A percentile compares a stretch with the other conserved stretches of the same genome.
phyloP scores from a whole-genome alignment of 768 basidiomycete genomes.

The Gelatoporia subvermispora region DNA sequence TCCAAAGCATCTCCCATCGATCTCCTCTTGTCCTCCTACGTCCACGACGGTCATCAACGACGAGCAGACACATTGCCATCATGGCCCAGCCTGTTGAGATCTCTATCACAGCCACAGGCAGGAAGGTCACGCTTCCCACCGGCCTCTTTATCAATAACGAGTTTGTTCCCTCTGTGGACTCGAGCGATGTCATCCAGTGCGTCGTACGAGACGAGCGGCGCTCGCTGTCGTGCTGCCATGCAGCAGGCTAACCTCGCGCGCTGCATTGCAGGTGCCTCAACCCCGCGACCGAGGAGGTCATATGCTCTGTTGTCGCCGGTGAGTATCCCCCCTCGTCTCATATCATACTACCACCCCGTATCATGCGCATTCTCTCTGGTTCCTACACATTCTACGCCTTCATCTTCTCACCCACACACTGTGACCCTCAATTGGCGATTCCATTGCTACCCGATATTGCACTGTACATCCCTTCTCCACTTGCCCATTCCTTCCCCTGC shows the following conservation, averaged over 20 bases:
- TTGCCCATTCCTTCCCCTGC: no score
- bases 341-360: background rate
- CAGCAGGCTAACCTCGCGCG: background rate
- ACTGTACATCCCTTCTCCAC: background rate
- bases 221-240: background rate
- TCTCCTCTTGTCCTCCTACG: background rate
- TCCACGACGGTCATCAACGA: conserved; percentile 2
- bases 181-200: conserved; percentile 58
- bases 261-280: conserved; percentile 55
- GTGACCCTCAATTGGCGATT: background rate
- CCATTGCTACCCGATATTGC: background rate
- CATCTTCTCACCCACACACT: no score
- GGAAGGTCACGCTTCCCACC: conserved; percentile 58
- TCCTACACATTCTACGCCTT: background rate
- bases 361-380: no score
- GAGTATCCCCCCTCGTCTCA: background rate
- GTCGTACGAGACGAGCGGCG: conserved; percentile 17
- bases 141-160: conserved; percentile 92
- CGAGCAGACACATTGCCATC: background rate
- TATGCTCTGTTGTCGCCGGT: conserved; percentile 62
- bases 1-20: background rate
- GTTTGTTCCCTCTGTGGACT: conserved; percentile 75
- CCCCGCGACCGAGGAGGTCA: conserved; percentile 72
- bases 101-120: conserved; percentile 21
- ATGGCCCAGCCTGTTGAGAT: conserved; percentile 20